Evolutionary conservation across 352 stramenopile genomes (phyloP), one percentile per base, ranked within the genome.

Genomic region (Plasmopara muralis): DNA sequence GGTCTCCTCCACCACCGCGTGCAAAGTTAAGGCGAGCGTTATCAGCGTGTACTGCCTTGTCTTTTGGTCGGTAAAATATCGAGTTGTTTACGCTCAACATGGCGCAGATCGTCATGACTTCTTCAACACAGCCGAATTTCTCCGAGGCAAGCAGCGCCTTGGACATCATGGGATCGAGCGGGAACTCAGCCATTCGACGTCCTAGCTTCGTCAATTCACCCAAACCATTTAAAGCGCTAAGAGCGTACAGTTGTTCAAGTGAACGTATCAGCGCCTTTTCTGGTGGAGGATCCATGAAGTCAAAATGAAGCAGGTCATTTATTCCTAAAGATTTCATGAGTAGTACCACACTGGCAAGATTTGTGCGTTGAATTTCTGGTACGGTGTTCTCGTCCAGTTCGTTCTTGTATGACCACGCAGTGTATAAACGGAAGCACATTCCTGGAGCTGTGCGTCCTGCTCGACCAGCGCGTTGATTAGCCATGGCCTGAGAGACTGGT

Each of bases 401-500:
- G 70, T 99, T 84, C 71, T 98, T 88, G 72, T 98, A 99, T 7
- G 95, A 98, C 89, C 96, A 99, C 14, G 92, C 84, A 5, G 97
- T 99, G 74, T 98, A 99, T 8, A 99, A 72, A 9, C 97, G 89
- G 68, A 99, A 99, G 65, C 96, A 99, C 60, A 98, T 99, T 12
- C 97, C 97, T 8, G 97, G 93, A 41, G 95, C 83, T 10, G 97
- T 99, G 34, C 97, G 78, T 2, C 97, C 97, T 18, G 96, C 96
- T 45, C 94, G 83, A 39, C 93, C 93, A n/a, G 83, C 83, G 45
- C 97, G 82, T 69, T 99, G 97, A 58, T 98, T 96, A 8, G 97
- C 93, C 57, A 97, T 95, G 5, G 97, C 97, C 49, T 98, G 92
- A 2, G 91, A 98, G 28, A 99, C 93, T 10, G 97, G 97, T 38